Percentiles rank a stretch among this genome's conserved stretches.
Conservation (phyloP, 2,329 filamentous ascomycete species). For the Nothopassalora personata region DNA sequence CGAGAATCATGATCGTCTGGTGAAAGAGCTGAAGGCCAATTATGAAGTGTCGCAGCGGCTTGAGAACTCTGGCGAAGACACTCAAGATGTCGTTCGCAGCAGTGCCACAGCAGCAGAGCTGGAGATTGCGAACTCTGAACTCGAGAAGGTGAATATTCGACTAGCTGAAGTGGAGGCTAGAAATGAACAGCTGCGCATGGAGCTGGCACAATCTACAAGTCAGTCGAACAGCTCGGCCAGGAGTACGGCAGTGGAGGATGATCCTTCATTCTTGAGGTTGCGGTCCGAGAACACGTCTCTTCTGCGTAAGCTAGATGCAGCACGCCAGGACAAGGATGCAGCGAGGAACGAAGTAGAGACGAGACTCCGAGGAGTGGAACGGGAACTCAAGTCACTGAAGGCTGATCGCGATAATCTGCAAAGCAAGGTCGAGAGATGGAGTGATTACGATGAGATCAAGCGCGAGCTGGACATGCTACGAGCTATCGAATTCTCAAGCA, state of each 20-base stretch:
- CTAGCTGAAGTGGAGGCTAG: constrained; percentile 87
- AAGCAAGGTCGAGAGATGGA: constrained; percentile 78
- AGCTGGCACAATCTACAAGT: constrained; percentile 83
- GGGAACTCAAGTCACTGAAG: constrained; percentile 67
- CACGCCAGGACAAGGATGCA: constrained; percentile 75
- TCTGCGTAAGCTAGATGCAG: constrained; percentile 78
- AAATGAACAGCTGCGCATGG: constrained; percentile 86
- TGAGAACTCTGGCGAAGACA: constrained; percentile 62
- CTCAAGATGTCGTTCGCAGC: constrained; percentile 50
- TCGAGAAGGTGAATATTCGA: constrained; percentile 81
- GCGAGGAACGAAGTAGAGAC: constrained; percentile 71
- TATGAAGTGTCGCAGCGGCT: constrained; percentile 94
- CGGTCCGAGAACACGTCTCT: constrained; percentile 91
- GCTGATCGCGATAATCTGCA: constrained; percentile 77
- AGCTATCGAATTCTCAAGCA: constrained; percentile 90
- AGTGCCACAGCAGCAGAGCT: constrained; percentile 82
- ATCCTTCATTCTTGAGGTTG: constrained; percentile 80
- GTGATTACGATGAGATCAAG: constrained; percentile 93
- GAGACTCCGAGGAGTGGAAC: constrained; percentile 71
- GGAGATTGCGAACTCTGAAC: constrained; percentile 84
- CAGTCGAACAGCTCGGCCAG: constrained; percentile 57
- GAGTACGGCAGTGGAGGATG: constrained; percentile 68
- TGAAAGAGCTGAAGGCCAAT: constrained; percentile 93
- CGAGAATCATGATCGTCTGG: constrained; percentile 83
- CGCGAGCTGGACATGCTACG: constrained; percentile 94